Conservation (phyloP, 768 basidiomycete genomes). For the Phanerochaete carnosa region DNA sequence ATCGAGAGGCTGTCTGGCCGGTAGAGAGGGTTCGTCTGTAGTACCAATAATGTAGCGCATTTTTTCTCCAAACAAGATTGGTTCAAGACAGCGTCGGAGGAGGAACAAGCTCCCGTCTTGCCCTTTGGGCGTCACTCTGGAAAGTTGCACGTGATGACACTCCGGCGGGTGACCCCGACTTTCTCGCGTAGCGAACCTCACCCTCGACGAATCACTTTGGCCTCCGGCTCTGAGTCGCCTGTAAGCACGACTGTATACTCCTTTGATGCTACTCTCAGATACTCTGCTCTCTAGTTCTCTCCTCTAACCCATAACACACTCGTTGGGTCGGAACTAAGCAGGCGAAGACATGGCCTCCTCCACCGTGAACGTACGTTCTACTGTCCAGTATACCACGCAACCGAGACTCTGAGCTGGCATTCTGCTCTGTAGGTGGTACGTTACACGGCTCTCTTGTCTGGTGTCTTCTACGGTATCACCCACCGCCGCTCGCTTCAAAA, state of each 20-base stretch:
- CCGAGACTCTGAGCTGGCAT: not conserved
- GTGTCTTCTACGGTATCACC: conserved; percentile 87
- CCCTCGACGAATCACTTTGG: not conserved
- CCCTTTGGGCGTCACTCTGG: conserved; percentile 1
- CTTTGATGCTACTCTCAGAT: not conserved
- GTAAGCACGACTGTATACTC: not conserved
- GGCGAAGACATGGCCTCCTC: conserved; percentile 57
- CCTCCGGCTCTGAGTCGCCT: conserved; percentile 1
- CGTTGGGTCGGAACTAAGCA: conserved; percentile 17
- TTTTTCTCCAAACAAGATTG: not conserved
- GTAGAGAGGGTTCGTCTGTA: not conserved
- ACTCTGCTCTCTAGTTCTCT: not conserved
- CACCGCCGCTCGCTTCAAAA: conserved; percentile 90
- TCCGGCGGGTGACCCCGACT: conserved; percentile 8
- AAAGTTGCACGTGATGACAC: conserved; percentile 7
- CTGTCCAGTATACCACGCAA: not conserved
- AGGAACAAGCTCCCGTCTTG: not conserved
- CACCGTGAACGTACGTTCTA: conserved; percentile 68
- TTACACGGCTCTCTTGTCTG: conserved; percentile 85
- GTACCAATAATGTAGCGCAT: no score
- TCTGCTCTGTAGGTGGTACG: conserved; percentile 64
- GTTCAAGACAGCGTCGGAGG: not conserved
- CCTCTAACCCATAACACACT: conserved; percentile 2
- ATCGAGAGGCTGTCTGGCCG: not conserved
- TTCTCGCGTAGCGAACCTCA: conserved; percentile 3